Conservation (phyloP, 306 rosid genomes). For the Hippophae rhamnoides region DNA sequence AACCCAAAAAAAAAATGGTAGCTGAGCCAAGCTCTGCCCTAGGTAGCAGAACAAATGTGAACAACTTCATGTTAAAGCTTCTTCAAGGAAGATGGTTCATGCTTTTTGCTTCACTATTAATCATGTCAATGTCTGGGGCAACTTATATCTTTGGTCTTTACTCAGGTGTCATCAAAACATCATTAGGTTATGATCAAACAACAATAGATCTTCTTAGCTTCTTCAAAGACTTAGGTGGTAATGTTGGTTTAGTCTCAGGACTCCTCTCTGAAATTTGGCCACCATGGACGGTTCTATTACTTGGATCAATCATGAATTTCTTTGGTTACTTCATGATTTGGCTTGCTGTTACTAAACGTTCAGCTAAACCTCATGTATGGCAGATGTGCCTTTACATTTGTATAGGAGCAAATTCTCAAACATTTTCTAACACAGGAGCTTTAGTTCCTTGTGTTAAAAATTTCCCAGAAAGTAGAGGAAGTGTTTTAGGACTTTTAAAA, state of each 20-base stretch:
- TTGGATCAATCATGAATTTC: constrained; percentile 16
- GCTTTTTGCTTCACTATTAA: no score
- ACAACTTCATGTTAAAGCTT: no score
- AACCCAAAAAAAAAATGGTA: no score
- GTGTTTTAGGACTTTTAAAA: constrained; percentile 14
- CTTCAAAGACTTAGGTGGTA: constrained; percentile 1
- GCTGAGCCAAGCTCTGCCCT: no score
- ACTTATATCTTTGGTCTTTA: no score
- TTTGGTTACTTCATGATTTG: constrained; percentile 17
- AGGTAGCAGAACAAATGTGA: no score
- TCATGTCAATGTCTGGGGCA: no score
- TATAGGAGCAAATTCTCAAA: constrained; percentile 5
- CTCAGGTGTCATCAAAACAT: no score
- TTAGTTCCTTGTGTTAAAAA: constrained; percentile 10
- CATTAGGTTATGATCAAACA: no score
- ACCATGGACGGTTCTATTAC: constrained; percentile 11
- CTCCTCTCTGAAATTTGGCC: constrained; percentile 8
- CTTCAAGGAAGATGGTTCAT: no score
- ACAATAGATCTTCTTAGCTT: no score
- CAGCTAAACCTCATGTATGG: constrained; percentile 10
- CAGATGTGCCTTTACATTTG: constrained; percentile 13
- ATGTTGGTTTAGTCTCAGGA: constrained; percentile 4
- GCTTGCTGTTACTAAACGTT: not conserved
- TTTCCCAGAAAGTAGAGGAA: constrained; percentile 14
- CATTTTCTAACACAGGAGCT: constrained; percentile 3